phyloP scores from a whole-genome alignment of 2,329 filamentous ascomycete species.

The Diaporthe nobilis region DNA sequence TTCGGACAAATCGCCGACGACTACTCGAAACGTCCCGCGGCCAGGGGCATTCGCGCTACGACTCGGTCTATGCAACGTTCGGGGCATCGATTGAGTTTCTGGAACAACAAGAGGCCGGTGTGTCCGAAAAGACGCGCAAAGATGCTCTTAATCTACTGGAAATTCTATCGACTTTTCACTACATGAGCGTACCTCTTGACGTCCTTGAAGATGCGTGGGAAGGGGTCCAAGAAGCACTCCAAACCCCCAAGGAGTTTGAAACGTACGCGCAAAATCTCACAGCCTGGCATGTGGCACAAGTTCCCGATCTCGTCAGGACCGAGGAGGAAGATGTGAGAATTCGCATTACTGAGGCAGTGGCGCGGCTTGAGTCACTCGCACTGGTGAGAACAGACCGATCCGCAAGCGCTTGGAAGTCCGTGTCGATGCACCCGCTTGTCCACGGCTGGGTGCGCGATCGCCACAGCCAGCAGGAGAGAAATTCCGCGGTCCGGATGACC shows the following conservation, averaged over 20 bases:
- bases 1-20: not conserved
- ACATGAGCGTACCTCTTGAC: not conserved
- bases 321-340: not conserved
- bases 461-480: not conserved
- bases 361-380: not conserved
- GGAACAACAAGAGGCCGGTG: not conserved
- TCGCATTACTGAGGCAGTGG: not conserved
- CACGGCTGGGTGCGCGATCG: not conserved
- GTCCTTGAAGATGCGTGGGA: not conserved
- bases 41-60: not conserved
- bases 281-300: not conserved
- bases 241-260: not conserved
- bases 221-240: not conserved
- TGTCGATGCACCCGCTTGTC: conserved; percentile 6
- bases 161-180: not conserved
- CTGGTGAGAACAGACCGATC: not conserved
- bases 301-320: not conserved
- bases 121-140: not conserved
- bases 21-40: not conserved
- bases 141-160: not conserved
- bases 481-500: not conserved
- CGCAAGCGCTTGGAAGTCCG: not conserved
- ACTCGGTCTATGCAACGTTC: not conserved
- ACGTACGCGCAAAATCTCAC: fast-evolving
- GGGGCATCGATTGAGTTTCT: not conserved